phyloP scores from a whole-genome alignment of 1,139 yeast species.

The Lodderomyces parapsilosis region DNA sequence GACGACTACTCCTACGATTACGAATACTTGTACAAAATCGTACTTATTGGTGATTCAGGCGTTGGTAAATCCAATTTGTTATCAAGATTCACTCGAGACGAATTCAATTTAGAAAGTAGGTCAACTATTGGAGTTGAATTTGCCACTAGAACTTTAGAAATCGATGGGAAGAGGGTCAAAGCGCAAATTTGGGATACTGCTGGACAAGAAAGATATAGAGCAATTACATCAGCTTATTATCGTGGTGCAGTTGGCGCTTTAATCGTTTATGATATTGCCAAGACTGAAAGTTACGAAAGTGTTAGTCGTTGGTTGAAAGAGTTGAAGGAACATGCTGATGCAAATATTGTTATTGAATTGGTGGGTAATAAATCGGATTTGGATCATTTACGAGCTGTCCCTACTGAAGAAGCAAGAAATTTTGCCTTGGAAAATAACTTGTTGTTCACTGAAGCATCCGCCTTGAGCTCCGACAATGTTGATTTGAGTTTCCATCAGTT shows the following conservation, averaged over 20 bases:
- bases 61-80: slow-evolving; percentile 95
- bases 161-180: slow-evolving; percentile 92
- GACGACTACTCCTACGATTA: slow-evolving; percentile 90
- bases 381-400: slow-evolving; percentile 93
- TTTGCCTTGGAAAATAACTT: slow-evolving; percentile 93
- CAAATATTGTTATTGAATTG: slow-evolving; percentile 91
- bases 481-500: slow-evolving; percentile 93
- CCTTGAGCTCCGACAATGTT: slow-evolving; percentile 91
- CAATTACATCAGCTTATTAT: slow-evolving; percentile 95
- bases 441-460: slow-evolving; percentile 96
- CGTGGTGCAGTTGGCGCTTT: slow-evolving; percentile 98
- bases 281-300: slow-evolving; percentile 88
- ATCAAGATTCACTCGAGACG: slow-evolving; percentile 92
- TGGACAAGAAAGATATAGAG: slow-evolving; percentile 97
- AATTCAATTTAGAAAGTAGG: slow-evolving; percentile 90
- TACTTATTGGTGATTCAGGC: slow-evolving; percentile 95
- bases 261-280: slow-evolving; percentile 92
- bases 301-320: slow-evolving; percentile 95
- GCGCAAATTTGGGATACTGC: slow-evolving; percentile 99
- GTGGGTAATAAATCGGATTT: slow-evolving; percentile 89
- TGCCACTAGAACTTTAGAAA: slow-evolving; percentile 93
- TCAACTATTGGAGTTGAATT: slow-evolving; percentile 98
- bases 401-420: slow-evolving; percentile 95
- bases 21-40: slow-evolving; percentile 93
- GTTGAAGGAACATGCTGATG: slow-evolving; percentile 94